These are phyloP conservation scores for Adansonia grandidieri DNA, from an alignment of 441 rosid genomes.

Conservation along the genomic window DNA sequence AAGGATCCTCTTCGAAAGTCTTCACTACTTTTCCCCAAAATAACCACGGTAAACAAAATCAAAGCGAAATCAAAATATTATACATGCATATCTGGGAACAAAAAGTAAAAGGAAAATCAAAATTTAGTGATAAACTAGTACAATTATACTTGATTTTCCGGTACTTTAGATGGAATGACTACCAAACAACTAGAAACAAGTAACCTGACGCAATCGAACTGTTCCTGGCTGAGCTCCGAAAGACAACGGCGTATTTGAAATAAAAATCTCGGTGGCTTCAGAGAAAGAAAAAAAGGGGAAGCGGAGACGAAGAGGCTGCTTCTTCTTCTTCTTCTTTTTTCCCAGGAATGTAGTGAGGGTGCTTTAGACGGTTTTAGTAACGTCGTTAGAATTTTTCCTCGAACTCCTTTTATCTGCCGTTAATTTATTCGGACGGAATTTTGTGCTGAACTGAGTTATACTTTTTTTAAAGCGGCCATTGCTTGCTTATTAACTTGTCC, in stretches of 20 bases:
- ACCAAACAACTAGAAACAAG: slow-evolving; percentile 2
- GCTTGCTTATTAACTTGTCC: no score
- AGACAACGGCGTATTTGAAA: slow-evolving; percentile 6
- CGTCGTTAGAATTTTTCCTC: slow-evolving; percentile 12
- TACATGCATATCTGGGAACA: not conserved
- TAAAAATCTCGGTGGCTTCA: slow-evolving; percentile 16
- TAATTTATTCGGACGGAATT: no score
- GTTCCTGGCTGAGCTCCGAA: slow-evolving; percentile 21
- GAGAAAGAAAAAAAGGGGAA: slow-evolving; percentile 14
- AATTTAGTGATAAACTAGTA: not conserved
- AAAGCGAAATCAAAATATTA: not conserved
- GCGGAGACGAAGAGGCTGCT: slow-evolving; percentile 27
- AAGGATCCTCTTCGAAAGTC: not conserved
- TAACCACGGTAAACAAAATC: slow-evolving; percentile 11
- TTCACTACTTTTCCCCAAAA: slow-evolving; percentile 17
- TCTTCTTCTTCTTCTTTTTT: slow-evolving; percentile 4
- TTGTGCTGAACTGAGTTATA: no score
- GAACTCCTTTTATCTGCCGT: no score
- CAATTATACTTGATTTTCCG: not conserved
- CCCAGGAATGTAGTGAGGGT: slow-evolving; percentile 42
- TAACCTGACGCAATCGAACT: slow-evolving; percentile 27
- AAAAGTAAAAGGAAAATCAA: not conserved
- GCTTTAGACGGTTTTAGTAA: slow-evolving; percentile 52
- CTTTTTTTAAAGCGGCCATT: no score
- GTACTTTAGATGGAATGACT: not conserved